These are phyloP conservation scores for Penicillium brevicompactum DNA, from an alignment of 2,329 filamentous ascomycete genomes.

Conservation along the genomic window DNA sequence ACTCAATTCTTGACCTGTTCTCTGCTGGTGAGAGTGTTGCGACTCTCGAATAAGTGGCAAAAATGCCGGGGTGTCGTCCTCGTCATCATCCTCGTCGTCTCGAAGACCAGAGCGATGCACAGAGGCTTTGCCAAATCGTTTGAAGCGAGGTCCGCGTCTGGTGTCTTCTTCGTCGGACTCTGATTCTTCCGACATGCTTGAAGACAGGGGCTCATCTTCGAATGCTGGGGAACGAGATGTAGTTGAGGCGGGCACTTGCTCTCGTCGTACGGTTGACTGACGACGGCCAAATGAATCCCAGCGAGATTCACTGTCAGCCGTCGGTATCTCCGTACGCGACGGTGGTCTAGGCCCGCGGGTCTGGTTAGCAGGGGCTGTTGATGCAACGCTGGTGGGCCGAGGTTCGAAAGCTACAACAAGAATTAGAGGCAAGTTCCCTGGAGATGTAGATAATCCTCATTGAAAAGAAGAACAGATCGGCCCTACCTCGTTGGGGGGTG, in stretches of 20 bases:
- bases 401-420: constrained; percentile 16
- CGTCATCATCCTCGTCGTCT: constrained; percentile 47
- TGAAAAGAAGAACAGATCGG: not conserved
- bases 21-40: constrained; percentile 20
- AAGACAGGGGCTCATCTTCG: constrained; percentile 37
- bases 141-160: constrained; percentile 32
- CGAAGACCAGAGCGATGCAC: constrained; percentile 34
- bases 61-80: constrained; percentile 51
- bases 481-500: constrained; percentile 29
- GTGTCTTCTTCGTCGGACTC: constrained; percentile 30
- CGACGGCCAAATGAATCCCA: constrained; percentile 26
- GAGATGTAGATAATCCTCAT: not conserved
- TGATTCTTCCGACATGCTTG: constrained; percentile 36
- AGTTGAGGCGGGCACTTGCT: constrained; percentile 24
- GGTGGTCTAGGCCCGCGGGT: constrained; percentile 25
- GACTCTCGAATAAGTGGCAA: constrained; percentile 40
- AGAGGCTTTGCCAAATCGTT: constrained; percentile 44
- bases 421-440: constrained; percentile 4
- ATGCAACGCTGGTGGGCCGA: constrained; percentile 33
- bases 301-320: constrained; percentile 24
- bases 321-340: constrained; percentile 28
- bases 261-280: constrained; percentile 26
- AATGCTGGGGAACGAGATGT: constrained; percentile 34
- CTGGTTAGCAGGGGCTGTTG: constrained; percentile 34
- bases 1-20: constrained; percentile 38